A percentile compares a stretch with the other conserved stretches of the same genome.
These are phyloP conservation scores for Mycogone perniciosa DNA, from an alignment of 2,329 filamentous ascomycete species.

Conservation along the genomic window DNA sequence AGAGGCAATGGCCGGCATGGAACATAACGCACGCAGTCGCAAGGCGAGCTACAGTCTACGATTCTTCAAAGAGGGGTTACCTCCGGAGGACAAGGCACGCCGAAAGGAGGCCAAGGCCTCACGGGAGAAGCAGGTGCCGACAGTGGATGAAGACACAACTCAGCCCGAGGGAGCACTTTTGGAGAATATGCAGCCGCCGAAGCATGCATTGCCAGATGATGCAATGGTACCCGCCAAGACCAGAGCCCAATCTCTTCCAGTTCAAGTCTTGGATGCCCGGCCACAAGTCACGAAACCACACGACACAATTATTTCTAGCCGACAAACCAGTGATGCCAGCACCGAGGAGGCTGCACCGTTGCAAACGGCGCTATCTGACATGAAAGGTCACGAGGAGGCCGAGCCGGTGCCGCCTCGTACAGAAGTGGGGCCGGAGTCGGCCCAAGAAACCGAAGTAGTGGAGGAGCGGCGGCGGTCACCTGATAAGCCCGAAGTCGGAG, in stretches of 20 bases:
- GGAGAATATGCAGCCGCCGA: not conserved
- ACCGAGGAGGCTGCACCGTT: constrained; percentile 9
- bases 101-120: constrained; percentile 40
- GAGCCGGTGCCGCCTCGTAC: constrained; percentile 13
- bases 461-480: constrained; percentile 31
- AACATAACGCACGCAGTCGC: constrained; percentile 57
- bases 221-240: not conserved
- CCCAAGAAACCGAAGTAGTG: constrained; percentile 21
- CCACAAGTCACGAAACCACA: not conserved
- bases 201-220: not conserved
- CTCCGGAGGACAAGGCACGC: constrained; percentile 50
- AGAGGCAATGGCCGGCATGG: constrained; percentile 54
- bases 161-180: not conserved
- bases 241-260: constrained; percentile 5
- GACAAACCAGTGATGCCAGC: constrained; percentile 4
- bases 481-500: constrained; percentile 33
- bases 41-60: constrained; percentile 62
- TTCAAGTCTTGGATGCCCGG: not conserved
- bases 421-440: constrained; percentile 22
- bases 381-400: constrained; percentile 18
- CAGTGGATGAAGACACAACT: constrained; percentile 26
- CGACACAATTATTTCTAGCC: not conserved
- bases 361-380: constrained; percentile 15
- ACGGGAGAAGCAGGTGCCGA: constrained; percentile 36
- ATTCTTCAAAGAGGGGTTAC: constrained; percentile 60